Evolutionary conservation across 1,284 basidiomycete species (phyloP), one percentile per base, ranked within the genome.

Genomic region (Marasmius sp.): DNA sequence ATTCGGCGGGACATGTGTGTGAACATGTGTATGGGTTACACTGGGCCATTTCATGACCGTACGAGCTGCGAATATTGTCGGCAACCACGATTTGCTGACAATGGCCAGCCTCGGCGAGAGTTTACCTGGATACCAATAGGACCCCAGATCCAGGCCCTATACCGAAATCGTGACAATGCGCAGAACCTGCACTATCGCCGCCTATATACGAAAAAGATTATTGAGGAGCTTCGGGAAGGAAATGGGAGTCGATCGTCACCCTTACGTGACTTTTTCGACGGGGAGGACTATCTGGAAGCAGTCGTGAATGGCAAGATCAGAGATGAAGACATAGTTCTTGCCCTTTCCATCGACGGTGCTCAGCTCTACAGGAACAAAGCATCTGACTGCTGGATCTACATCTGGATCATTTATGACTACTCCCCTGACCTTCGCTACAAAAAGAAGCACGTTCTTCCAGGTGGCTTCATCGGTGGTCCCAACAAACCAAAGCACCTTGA

Each of bases 331-430:
- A 70, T 67, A 18, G 59, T 72, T 6, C 56, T 73, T 16, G 63
- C 73, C 62, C 52, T 72, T n/a, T 72, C 72, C 9, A 67, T 74
- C 34, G 70, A 75, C 56, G 73, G 74, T 52, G 71, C 71, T 11
- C 74, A 74, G 61, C 68, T 75, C 1, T 75, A 72, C 58, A 59
- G 56, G 22, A 61, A 69, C 61, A 73, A 72, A 58, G 45, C 49
- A n/a, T 74, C 70, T 0, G 72, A 75, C 54, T 67, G 65, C 56
- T 74, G 72, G 73, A 72, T 75, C 16, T 71, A 67, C 20, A 72
- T 74, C 10, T 76, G 72, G 71, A 60, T 75, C 9, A 54, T 74
- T n/a, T 39, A 68, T 9, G 68, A 74, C 56, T 56, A 70, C 4
- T 33, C 65, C 4, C 72, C 73, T 0, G 64, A 69, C 8, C 12